A percentile compares a stretch with the other conserved stretches of the same genome.
Conservation (phyloP, 768 basidiomycete genomes). For the Termitomyces titanicus region DNA sequence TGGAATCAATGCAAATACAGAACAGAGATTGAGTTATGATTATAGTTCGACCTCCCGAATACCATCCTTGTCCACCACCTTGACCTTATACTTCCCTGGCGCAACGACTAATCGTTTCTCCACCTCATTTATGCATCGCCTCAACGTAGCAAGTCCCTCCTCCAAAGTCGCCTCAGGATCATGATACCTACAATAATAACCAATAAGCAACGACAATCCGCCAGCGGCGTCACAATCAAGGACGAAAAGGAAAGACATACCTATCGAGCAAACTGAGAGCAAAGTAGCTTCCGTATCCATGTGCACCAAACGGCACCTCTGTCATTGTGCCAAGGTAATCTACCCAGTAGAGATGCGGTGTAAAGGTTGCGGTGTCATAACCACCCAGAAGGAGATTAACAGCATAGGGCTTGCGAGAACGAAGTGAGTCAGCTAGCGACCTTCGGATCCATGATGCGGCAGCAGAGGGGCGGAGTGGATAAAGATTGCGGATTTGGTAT, state of each 20-base stretch:
- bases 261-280: conserved; percentile 88
- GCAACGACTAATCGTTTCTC: conserved; percentile 78
- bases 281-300: conserved; percentile 95
- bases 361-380: conserved; percentile 72
- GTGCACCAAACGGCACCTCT: conserved; percentile 88
- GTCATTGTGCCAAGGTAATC: conserved; percentile 93
- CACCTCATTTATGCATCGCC: conserved; percentile 87
- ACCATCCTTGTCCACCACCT: conserved; percentile 91
- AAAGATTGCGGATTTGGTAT: conserved; percentile 92
- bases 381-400: conserved; percentile 95
- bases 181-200: conserved; percentile 62
- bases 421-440: conserved; percentile 82
- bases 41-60: conserved; percentile 76
- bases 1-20: conserved; percentile 9
- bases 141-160: conserved; percentile 80
- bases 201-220: background rate
- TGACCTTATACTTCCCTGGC: conserved; percentile 81
- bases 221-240: background rate
- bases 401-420: conserved; percentile 82
- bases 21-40: conserved; percentile 1
- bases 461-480: conserved; percentile 84
- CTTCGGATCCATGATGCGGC: conserved; percentile 96
- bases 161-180: conserved; percentile 82
- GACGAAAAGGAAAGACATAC: conserved; percentile 34
- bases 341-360: conserved; percentile 89